Evolutionary conservation across 176 grass and related monocot genomes (phyloP), one percentile per base, ranked within the genome.

Genomic region (Triticum dicoccoides): DNA sequence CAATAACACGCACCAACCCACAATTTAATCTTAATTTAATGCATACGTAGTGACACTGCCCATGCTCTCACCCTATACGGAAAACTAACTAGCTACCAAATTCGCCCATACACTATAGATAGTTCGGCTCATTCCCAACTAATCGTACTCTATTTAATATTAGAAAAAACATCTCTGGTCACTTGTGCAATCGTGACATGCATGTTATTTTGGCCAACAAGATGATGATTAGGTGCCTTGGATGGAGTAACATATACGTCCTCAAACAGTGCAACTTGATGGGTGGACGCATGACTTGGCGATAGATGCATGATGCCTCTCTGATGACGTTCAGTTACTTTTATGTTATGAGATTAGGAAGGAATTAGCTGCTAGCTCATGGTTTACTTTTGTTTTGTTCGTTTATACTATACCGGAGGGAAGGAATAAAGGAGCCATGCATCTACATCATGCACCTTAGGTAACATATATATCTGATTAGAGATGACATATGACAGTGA

Each of bases 151-250:
- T 83, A 62, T 62, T 88, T 70, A 75, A 30, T 8, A 75, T 18
- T 9, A 0, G 30, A 84, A 72, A 88, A 65, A 6, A 79, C 79
- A 79, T 72, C 74, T 21, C 6, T 25, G 12, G 39, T 79, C 74
- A 38, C 33, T 52, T 88, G 81, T 30, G 6, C 74, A 67, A 52
- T 5, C 30, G 54, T 73, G 87, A 80, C 73, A 61, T 78, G 64
- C 27, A 71, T 64, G 61, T 35, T 63, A 72, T 51, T 73, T 79
- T 80, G 21, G 76, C 66, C 65, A 84, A 23, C 75, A 84, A 89
- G 47, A 79, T 79, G n/a, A 73, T 80, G 87, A 49, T 64, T 65
- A 77, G 12, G 25, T 35, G 12, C 20, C 63, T 83, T 61, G 4
- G 54, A 23, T 77, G 73, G 27, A 56, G 73, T n/a, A 15, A 30